These are phyloP conservation scores for Suhomyces maxii DNA, from an alignment of 1,139 yeast species.

Conservation along the genomic window DNA sequence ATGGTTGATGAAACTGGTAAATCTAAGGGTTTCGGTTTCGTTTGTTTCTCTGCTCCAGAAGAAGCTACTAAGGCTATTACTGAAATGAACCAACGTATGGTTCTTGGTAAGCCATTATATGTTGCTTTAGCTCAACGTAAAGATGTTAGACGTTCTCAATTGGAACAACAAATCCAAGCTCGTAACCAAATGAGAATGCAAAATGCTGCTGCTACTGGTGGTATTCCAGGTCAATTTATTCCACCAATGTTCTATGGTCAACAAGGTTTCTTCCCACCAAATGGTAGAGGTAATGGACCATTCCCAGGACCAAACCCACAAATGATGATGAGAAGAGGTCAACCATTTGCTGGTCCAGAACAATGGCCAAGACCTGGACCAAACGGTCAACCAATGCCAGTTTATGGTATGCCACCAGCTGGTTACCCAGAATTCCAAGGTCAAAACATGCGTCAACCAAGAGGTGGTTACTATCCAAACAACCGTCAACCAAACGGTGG, in stretches of 20 bases:
- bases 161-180: conserved; percentile 97
- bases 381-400: conserved; percentile 77
- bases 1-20: conserved; percentile 95
- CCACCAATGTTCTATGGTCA: conserved; percentile 94
- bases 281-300: conserved; percentile 79
- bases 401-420: conserved; percentile 83
- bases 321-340: conserved; percentile 79
- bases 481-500: conserved; percentile 35
- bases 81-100: conserved; percentile 98
- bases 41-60: conserved; percentile 96
- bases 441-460: conserved; percentile 46
- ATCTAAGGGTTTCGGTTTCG: conserved; percentile 98
- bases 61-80: conserved; percentile 98
- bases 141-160: conserved; percentile 96
- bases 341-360: conserved; percentile 52
- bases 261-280: conserved; percentile 81
- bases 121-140: conserved; percentile 99
- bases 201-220: conserved; percentile 85
- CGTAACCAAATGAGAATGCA: conserved; percentile 98
- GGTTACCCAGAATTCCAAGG: conserved; percentile 58
- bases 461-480: conserved; percentile 49
- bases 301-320: conserved; percentile 81
- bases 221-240: conserved; percentile 93
- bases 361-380: conserved; percentile 80
- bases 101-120: conserved; percentile 93